phyloP scores from a whole-genome alignment of 805 yeast species.

The Kazachstania psychrophila region DNA sequence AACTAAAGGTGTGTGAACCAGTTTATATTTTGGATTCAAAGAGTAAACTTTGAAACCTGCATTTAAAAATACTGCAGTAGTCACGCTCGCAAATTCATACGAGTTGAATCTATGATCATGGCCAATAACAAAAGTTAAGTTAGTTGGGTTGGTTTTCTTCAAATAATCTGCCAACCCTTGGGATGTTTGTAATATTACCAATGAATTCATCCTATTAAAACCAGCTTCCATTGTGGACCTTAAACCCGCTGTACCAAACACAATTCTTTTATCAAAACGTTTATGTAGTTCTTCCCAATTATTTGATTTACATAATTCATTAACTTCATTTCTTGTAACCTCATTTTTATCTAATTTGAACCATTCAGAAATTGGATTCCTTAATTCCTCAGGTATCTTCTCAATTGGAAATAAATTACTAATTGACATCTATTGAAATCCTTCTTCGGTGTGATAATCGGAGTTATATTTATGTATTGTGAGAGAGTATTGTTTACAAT shows the following conservation, averaged over 20 bases:
- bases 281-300: conserved; percentile 40
- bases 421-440: neutral
- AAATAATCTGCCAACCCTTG: conserved; percentile 63
- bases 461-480: too few species aligned
- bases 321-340: conserved; percentile 49
- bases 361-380: conserved; percentile 17
- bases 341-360: conserved; percentile 29
- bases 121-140: conserved; percentile 53
- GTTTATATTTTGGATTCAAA: conserved; percentile 29
- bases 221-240: conserved; percentile 88
- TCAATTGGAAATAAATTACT: neutral
- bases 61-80: conserved; percentile 63
- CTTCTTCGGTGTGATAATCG: neutral
- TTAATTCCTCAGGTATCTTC: conserved; percentile 13
- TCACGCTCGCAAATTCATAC: conserved; percentile 62
- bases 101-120: conserved; percentile 89
- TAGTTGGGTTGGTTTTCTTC: conserved; percentile 21
- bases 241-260: conserved; percentile 91
- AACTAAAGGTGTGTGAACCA: conserved; percentile 81
- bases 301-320: conserved; percentile 31
- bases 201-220: conserved; percentile 76
- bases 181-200: conserved; percentile 83
- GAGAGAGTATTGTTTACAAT: too few species aligned
- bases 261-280: conserved; percentile 50
- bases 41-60: conserved; percentile 64